These are phyloP conservation scores for Yueomyces sinensis DNA, from an alignment of 805 yeast genomes.

Conservation along the genomic window DNA sequence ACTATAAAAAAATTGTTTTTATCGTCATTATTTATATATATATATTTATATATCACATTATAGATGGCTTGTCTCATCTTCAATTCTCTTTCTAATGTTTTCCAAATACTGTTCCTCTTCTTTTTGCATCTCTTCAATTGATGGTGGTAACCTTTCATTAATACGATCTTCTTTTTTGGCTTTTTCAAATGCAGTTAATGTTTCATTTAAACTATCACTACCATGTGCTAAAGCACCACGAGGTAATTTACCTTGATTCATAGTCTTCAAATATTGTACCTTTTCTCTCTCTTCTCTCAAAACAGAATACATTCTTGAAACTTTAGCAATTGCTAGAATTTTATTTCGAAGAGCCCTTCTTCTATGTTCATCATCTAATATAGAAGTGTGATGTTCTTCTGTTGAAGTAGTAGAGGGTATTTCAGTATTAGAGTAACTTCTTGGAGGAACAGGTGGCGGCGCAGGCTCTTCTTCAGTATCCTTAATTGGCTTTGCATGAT, in stretches of 20 bases:
- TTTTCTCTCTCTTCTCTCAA: conserved; percentile 80
- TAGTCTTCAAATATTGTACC: conserved; percentile 63
- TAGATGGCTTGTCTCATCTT: not conserved
- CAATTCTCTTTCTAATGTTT: not conserved
- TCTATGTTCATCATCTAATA: conserved; percentile 19
- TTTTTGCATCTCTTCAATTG: conserved; percentile 39
- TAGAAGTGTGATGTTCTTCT: conserved; percentile 2
- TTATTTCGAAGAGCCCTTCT: conserved; percentile 64
- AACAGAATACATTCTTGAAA: conserved; percentile 82
- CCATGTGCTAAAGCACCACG: conserved; percentile 80
- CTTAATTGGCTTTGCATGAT: conserved; percentile 25
- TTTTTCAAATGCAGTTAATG: conserved; percentile 64
- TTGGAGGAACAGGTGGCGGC: not conserved
- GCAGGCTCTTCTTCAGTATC: conserved; percentile 30
- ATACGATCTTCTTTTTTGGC: conserved; percentile 68
- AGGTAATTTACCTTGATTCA: conserved; percentile 69
- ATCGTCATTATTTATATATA: too few relatives aligned
- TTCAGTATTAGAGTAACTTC: conserved; percentile 1
- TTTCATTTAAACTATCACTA: conserved; percentile 57
- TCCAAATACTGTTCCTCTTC: conserved; percentile 30
- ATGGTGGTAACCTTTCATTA: conserved; percentile 86
- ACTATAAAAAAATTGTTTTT: too few relatives aligned
- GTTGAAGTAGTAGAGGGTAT: conserved; percentile 1
- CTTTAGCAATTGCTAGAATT: conserved; percentile 91
- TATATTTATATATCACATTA: too few relatives aligned